phyloP scores from a whole-genome alignment of 331 rosid species.

The Quercus phellos region DNA sequence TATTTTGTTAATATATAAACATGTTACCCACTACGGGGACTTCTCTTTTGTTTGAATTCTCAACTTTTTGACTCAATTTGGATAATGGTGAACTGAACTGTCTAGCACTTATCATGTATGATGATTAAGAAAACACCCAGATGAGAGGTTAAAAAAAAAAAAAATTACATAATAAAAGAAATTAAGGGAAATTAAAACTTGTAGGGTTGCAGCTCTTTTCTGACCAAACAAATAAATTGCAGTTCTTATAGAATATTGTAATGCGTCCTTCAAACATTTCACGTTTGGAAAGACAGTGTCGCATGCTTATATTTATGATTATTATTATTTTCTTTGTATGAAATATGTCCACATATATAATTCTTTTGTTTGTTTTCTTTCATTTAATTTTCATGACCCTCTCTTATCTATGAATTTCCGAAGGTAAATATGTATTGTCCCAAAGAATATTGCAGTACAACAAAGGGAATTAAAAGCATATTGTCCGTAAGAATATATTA shows the following conservation, averaged over 20 bases:
- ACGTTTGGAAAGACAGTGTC: background rate
- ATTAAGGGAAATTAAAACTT: background rate
- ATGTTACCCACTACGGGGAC: background rate
- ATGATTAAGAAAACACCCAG: background rate
- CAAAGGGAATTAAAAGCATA: too few relatives aligned
- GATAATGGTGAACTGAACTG: background rate
- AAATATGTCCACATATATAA: too few relatives aligned
- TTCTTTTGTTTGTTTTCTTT: too few relatives aligned
- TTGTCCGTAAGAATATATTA: too few relatives aligned
- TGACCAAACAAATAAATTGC: background rate
- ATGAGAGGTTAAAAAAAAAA: background rate
- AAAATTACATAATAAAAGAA: too few relatives aligned
- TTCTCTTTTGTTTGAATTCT: background rate
- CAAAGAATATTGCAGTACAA: too few relatives aligned
- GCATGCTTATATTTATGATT: too few relatives aligned
- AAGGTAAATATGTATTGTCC: too few relatives aligned
- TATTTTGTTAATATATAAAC: background rate
- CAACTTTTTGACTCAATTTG: conserved; percentile 5
- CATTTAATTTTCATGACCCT: too few relatives aligned
- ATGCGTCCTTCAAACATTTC: background rate
- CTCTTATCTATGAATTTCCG: too few relatives aligned
- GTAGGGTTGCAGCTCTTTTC: background rate
- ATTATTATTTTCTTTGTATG: too few relatives aligned
- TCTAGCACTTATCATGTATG: background rate
- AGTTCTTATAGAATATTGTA: background rate